Evolutionary conservation across 352 stramenopile genomes (phyloP), one percentile per base, ranked within the genome.

Genomic region (Globisporangium perplexum): DNA sequence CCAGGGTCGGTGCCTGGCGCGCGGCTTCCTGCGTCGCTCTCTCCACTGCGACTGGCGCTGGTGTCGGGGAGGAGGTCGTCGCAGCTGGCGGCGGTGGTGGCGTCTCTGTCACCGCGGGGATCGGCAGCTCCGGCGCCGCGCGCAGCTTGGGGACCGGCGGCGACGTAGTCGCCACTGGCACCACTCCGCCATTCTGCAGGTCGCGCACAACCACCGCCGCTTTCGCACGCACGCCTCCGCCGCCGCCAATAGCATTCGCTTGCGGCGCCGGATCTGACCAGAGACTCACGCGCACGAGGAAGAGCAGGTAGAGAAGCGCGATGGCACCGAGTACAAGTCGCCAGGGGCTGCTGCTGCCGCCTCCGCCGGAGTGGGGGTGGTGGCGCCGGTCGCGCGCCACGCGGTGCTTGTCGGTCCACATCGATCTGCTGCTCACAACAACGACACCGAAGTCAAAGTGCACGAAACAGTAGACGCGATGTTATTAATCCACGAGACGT

Each of bases 231-330:
- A 54, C 44, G 15, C 15, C 22, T 2, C 15, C 28, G 11, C 41
- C 35, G 18, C 57, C 46, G 4, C 43, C 28, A 20, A 63, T 26
- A 3, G 38, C 42, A 23, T 63, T 63, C 35, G 57, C 50, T 12
- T 15, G 17, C 14, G 49, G 20, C 1, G 56, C 35, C 14, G 30
- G 15, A 7, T 17, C 43, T 5, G 49, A 31, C 57, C 57, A 63
- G 3, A 59, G n/a, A 17, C 53, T 57, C 12, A 63, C 50, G 35
- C 46, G 57, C 44, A 63, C 57, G 57, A 63, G 50, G 44, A 63
- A 63, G 33, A 63, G 36, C n/a, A 54, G 20, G 44, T 63, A 63
- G 50, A 63, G 57, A 26, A 63, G 20, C n/a, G 33, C 44, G 26
- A 63, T 63, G 8, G 44, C 50, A 10, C 43, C 57, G 2, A 63